A percentile compares a stretch with the other conserved stretches of the same genome.
Evolutionary conservation across 441 rosid genomes (phyloP).

Genomic region (Populus hybrid): DNA sequence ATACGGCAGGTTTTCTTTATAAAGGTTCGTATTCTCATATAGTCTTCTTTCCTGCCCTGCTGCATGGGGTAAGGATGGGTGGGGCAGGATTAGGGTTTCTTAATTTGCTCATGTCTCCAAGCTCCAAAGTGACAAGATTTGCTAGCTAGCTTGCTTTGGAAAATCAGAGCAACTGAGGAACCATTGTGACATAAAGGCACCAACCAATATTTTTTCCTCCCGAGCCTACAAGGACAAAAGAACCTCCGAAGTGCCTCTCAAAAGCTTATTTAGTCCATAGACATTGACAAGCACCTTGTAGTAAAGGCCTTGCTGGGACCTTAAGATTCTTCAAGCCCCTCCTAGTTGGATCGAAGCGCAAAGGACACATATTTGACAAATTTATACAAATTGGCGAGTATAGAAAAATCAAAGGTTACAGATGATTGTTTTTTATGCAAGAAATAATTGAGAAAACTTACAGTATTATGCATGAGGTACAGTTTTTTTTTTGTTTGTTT

Average conservation of each 20-base stretch:
- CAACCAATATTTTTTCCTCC: neutral
- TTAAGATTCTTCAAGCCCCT: neutral
- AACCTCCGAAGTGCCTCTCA: neutral
- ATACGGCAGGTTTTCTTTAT: neutral
- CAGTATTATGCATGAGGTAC: no score
- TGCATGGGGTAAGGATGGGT: neutral
- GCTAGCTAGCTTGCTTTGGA: neutral
- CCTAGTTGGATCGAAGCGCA: neutral
- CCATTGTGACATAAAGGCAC: neutral
- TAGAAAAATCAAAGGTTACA: no score
- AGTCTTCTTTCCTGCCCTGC: neutral
- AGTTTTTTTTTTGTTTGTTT: no score
- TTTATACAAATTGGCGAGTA: no score
- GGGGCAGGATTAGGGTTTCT: neutral
- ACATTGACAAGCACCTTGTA: neutral
- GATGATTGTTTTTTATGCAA: no score
- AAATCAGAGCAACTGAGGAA: neutral
- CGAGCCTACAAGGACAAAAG: slow-evolving; percentile 14
- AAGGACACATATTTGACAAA: no score
- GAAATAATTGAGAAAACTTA: no score
- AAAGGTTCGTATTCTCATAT: neutral
- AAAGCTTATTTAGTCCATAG: slow-evolving; percentile 10
- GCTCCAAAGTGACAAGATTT: neutral
- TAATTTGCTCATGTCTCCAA: neutral
- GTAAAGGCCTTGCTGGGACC: slow-evolving; percentile 10